Percentiles rank a stretch among this genome's conserved stretches.
phyloP scores from a whole-genome alignment of 805 yeast genomes.

The Lipomyces anomalus region DNA sequence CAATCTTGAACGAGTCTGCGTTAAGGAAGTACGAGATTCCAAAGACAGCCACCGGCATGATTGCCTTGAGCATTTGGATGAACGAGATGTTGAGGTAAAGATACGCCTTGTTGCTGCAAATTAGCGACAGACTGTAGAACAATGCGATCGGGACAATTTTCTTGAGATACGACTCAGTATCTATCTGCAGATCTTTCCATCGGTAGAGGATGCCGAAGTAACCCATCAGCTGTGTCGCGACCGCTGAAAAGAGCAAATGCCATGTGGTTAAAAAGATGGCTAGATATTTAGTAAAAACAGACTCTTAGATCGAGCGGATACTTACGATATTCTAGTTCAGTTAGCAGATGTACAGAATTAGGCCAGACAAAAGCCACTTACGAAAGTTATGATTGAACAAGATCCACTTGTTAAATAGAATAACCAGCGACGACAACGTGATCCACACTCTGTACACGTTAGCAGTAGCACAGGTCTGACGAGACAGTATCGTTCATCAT shows the following conservation, averaged over 20 bases:
- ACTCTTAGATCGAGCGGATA: not conserved
- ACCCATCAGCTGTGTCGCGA: conserved; percentile 25
- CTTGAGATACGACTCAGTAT: conserved; percentile 15
- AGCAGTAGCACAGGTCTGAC: no score
- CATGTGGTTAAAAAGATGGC: conserved; percentile 27
- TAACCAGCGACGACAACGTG: conserved; percentile 22
- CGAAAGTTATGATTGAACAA: conserved; percentile 9
- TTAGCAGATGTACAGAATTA: not conserved
- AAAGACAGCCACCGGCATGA: conserved; percentile 27
- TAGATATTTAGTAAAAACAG: not conserved
- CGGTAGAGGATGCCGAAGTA: conserved; percentile 18
- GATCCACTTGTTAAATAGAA: conserved; percentile 23
- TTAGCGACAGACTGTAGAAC: conserved; percentile 26
- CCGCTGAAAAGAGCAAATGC: conserved; percentile 26
- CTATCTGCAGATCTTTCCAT: conserved; percentile 17
- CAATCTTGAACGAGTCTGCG: conserved; percentile 21
- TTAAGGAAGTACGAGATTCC: conserved; percentile 23
- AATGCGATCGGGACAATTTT: conserved; percentile 26
- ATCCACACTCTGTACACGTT: conserved; percentile 23
- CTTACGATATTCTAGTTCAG: conserved; percentile 14
- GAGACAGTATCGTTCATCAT: no score
- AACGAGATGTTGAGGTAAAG: conserved; percentile 28
- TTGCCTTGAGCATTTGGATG: conserved; percentile 29
- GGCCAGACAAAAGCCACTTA: not conserved
- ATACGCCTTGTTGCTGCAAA: conserved; percentile 26